Evolutionary conservation across 2,329 filamentous ascomycete species (phyloP), one percentile per base, ranked within the genome.

Genomic region (Arthroderma uncinatum): DNA sequence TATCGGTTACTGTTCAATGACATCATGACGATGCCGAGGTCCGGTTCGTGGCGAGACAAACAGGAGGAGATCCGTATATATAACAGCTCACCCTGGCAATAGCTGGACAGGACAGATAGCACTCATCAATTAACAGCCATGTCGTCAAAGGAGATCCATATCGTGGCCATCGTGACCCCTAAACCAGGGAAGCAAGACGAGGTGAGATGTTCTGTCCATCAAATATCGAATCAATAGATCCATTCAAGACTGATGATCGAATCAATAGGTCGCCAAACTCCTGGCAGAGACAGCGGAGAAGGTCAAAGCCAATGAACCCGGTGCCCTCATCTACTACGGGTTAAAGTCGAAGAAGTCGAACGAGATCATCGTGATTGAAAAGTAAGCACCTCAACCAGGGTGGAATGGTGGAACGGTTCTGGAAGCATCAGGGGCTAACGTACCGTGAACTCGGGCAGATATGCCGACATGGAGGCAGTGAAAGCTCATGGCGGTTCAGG

Each of bases 291-390:
- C 66, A 19, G 64, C 63, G 28, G 61, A 66, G 42, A 63, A 68
- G 14, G 67, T 70, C 21, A 64, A 68, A 52, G 64, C 62, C 33
- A 62, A 68, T 14, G 69, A 71, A 42, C 67, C 69, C 6, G 64
- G 64, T 19, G 67, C 66, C 7, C 57, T 70, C 10, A 53, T 66
- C 30, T 71, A 70, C 60, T 70, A 69, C 39, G 63, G 64, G 12
- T 63, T 67, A 10, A 55, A 59, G 7, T 61, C 65, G 12, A 59
- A 63, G 25, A 65, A 64, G 12, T 65, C 65, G 37, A 64, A 67
- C 12, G 67, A 69, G 52, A 64, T 71, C 48, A 62, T 70, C 25
- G 63, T 68, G 12, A 63, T 71, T n/a, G 68, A 71, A 47, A 65
- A 66, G 68, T 70, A 57, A 55, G 56, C 12, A 57, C 55, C 56